Percentiles rank a stretch among this genome's conserved stretches.
phyloP scores from a whole-genome alignment of 805 yeast species.

The Sporopachydermia quercuum region DNA sequence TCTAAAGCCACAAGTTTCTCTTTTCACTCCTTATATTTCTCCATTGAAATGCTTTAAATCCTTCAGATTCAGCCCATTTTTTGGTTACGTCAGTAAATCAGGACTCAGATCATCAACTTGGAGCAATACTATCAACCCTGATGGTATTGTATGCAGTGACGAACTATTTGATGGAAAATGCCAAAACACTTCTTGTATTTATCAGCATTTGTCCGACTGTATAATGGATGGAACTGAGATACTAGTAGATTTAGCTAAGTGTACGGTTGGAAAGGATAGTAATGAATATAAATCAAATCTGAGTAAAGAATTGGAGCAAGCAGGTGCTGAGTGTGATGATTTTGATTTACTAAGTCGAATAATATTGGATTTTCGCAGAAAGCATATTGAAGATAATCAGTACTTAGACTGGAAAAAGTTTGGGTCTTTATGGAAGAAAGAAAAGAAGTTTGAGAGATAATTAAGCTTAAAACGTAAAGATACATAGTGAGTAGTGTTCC shows the following conservation, averaged over 20 bases:
- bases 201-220: constrained; percentile 10
- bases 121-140: constrained; percentile 6
- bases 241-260: not conserved
- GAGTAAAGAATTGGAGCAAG: not conserved
- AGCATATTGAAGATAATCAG: not conserved
- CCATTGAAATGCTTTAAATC: constrained; percentile 12
- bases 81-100: constrained; percentile 4
- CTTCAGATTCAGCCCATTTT: constrained; percentile 13
- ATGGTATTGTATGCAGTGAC: constrained; percentile 5
- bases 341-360: not conserved
- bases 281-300: not conserved
- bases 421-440: no score
- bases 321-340: not conserved
- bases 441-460: no score
- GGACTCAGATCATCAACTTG: constrained; percentile 12
- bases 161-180: constrained; percentile 8
- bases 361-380: not conserved
- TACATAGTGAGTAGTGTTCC: no score
- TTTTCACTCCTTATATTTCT: constrained; percentile 11
- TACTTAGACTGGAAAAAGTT: not conserved
- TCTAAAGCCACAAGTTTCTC: no score
- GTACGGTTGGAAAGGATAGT: not conserved
- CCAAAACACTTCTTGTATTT: constrained; percentile 6
- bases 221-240: constrained; percentile 6
- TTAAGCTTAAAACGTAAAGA: no score